A percentile compares a stretch with the other conserved stretches of the same genome.
Conservation (phyloP, 768 basidiomycete species). For the Phaffia tasmanica region DNA sequence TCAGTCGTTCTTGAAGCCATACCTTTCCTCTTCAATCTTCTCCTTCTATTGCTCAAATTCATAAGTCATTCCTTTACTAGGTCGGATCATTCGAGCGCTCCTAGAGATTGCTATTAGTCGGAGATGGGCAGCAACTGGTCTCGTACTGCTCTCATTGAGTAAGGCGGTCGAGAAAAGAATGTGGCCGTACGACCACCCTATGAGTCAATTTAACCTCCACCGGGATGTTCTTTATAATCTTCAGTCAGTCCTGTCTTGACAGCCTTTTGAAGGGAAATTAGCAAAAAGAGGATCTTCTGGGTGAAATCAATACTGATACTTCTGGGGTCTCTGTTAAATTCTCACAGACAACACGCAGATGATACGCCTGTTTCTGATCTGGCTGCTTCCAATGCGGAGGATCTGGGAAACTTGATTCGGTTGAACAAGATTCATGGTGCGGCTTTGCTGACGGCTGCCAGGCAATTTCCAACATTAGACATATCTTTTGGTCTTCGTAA, state of each 20-base stretch:
- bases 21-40: not conserved
- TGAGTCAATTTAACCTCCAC: constrained; percentile 69
- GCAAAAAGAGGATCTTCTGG: no score
- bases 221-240: constrained; percentile 66
- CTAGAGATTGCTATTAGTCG: constrained; percentile 87
- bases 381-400: constrained; percentile 51
- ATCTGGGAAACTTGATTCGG: constrained; percentile 68
- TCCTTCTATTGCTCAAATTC: not conserved
- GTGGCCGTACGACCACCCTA: constrained; percentile 90
- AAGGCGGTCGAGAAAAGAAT: constrained; percentile 84
- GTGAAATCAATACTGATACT: no score
- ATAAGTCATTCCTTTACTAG: constrained; percentile 31
- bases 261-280: no score
- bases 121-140: constrained; percentile 75
- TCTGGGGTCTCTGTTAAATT: no score
- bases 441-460: constrained; percentile 65
- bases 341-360: constrained; percentile 56
- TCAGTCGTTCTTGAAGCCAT: constrained; percentile 25
- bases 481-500: constrained; percentile 55
- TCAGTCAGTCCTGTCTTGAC: no score
- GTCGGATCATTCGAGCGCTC: constrained; percentile 84
- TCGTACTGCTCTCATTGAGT: constrained; percentile 74
- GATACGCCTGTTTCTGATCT: constrained; percentile 67
- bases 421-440: constrained; percentile 74
- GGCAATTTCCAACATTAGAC: constrained; percentile 65